phyloP scores from a whole-genome alignment of 805 yeast species.

The Millerozyma miso region DNA sequence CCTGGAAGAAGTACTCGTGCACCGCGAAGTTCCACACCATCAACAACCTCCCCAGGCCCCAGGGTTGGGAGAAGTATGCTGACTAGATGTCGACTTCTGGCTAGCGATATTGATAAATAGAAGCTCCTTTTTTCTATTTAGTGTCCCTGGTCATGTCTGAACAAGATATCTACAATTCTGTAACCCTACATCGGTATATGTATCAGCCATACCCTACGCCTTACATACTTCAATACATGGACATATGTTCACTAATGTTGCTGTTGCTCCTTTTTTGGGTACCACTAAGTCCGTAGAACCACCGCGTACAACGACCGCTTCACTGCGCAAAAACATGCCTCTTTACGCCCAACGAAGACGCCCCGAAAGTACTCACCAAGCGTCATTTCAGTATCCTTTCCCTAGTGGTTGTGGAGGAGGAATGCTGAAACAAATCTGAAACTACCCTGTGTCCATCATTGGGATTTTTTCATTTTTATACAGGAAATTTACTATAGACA shows the following conservation, averaged over 20 bases:
- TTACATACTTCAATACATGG: too few relatives aligned
- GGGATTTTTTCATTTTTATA: neutral
- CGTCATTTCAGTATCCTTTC: neutral
- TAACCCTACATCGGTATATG: neutral
- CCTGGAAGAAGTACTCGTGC: conserved; percentile 74
- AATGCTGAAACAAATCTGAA: conserved; percentile 2
- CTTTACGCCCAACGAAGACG: too few relatives aligned
- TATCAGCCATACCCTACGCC: neutral
- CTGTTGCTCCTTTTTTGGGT: too few relatives aligned
- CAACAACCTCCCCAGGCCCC: conserved; percentile 54
- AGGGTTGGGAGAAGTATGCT: conserved; percentile 64
- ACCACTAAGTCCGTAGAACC: too few relatives aligned
- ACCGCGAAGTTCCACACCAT: conserved; percentile 58
- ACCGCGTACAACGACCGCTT: too few relatives aligned
- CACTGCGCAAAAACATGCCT: too few relatives aligned
- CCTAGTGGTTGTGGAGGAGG: neutral
- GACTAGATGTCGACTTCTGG: conserved; percentile 19
- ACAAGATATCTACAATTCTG: neutral
- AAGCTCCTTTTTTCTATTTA: too few relatives aligned
- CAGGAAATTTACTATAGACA: neutral
- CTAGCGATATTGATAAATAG: neutral
- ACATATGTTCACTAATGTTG: too few relatives aligned
- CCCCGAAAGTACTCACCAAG: too few relatives aligned
- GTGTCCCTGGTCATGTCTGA: too few relatives aligned
- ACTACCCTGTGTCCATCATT: neutral